These are phyloP conservation scores for Carnegiea gigantea DNA, from an alignment of 179 eudicot species.

Conservation along the genomic window DNA sequence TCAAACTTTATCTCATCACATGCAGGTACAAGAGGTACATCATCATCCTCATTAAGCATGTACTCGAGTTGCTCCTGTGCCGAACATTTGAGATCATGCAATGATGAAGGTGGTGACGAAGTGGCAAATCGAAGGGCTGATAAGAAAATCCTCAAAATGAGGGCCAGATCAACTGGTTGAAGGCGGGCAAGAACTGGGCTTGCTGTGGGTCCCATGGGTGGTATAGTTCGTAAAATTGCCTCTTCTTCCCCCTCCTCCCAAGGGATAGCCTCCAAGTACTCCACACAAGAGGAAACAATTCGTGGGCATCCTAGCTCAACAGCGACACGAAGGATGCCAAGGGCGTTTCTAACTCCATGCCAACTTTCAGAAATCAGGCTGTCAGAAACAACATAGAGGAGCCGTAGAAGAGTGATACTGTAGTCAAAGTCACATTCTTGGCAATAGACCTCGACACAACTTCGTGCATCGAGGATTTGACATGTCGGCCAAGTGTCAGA, in stretches of 20 bases:
- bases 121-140: conserved; percentile 70
- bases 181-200: conserved; percentile 72
- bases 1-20: conserved; percentile 56
- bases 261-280: conserved; percentile 82
- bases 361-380: conserved; percentile 44
- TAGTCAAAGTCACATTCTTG: conserved; percentile 73
- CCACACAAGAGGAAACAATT: conserved; percentile 63
- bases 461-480: conserved; percentile 93
- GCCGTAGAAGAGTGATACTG: conserved; percentile 66
- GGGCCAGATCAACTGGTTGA: conserved; percentile 59
- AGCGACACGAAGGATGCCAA: conserved; percentile 76
- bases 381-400: conserved; percentile 48
- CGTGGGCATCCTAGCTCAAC: conserved; percentile 69
- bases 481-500: conserved; percentile 95
- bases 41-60: conserved; percentile 89
- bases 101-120: conserved; percentile 53
- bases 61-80: conserved; percentile 93
- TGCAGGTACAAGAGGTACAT: conserved; percentile 63
- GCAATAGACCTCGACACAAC: conserved; percentile 84
- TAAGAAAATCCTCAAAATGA: conserved; percentile 50
- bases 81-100: conserved; percentile 60
- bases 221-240: conserved; percentile 63
- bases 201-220: conserved; percentile 58
- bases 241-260: conserved; percentile 97
- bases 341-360: conserved; percentile 72